Base-by-base conservation (phyloP, 768 basidiomycete genomes). In the Artomyces pyxidatus region DNA sequence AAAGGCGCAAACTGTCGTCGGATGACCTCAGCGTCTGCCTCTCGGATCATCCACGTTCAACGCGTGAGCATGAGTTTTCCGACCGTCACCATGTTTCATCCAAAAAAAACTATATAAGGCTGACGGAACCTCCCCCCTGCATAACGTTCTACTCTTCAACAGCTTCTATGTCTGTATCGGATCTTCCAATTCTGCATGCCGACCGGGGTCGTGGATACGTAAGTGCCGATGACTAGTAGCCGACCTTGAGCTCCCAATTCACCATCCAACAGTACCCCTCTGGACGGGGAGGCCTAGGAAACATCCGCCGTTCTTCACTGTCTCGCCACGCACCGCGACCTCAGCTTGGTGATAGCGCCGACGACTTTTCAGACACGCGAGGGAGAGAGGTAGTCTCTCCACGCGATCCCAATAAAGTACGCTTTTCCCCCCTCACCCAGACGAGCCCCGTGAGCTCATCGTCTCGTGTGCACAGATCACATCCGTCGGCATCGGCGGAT, bases 401-500 rank as follows among this genome's bases (percentile, higher is more conserved):
- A 63, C 2, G 55, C 16, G 63, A 71, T 42, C 59, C 68, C 2
- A 61, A 65, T 37, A 63, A 60, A 32, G 79, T 75, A 52, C 4
- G 68, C 56, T 12, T 37, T 17, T 37, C 14, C 35, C 8, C 8
- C 42, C 27, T 12, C 23, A 32, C 35, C 23, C 21, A 9, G 16
- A 7, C 29, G 29, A 37, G 40, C n/a, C 42, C 23, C n/a, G 6
- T 47, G 37, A 16, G 42, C 19, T 29, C 23, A 14, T 30, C 49
- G 25, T 52, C 26, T 45, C 23, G 21, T 37, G 9, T 29, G 51
- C 41, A n/a, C 56, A 78, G 68, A 50, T 73, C 16, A 70, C 67
- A 54, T 81, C 78, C 17, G 75, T 75, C 37, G 91, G 91, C 10
- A 80, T 89, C 44, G 90, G 91, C 23, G 91, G 91, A 14, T 76